Evolutionary conservation across 2,329 filamentous ascomycete species (phyloP), one percentile per base, ranked within the genome.

Genomic region (Trichoderma sp.): DNA sequence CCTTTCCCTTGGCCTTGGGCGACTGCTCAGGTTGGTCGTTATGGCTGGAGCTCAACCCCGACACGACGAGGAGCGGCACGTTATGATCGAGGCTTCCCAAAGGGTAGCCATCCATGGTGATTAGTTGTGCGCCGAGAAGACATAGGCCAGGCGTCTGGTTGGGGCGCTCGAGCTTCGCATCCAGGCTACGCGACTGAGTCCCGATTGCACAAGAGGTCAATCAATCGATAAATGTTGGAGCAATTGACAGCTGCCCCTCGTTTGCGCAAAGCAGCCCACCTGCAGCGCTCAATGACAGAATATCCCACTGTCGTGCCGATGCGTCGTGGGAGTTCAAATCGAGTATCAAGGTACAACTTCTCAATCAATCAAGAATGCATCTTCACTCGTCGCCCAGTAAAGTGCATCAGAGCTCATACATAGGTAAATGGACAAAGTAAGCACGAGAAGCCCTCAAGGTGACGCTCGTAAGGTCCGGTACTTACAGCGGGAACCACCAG

Each of bases 81-180:
- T 95, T 96, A 78, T 95, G 93, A 75, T 89, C 87, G 76, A 96
- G 82, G 80, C 93, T 96, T 77, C 89, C 90, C 66, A 80, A 76
- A 63, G 91, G 90, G 78, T 92, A 94, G 72, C 85, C 90, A 77
- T 95, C 90, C 91, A 95, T 95, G 68, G 71, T 74, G 67, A 65
- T 65, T 67, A 66, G 15, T 67, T 65, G 65, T 69, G 30, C 52
- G 63, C 34, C 54, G 54, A 48, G 66, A 43, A 59, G 64, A 67
- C 66, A 67, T 66, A 60, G 43, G 66, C 60, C 60, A 55, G 50
- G 50, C 24, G 48, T 45, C 52, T 63, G 44, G n/a, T 21, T 54
- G 28, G 44, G 34, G 54, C 21, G 19, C 19, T 45, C 28, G 61
- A 47, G 26, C 19, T 59, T 28, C 30, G 61, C 65, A 66, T 65